These are phyloP conservation scores for Penicillium odoratum DNA, from an alignment of 495 filamentous ascomycete genomes.

Conservation along the genomic window DNA sequence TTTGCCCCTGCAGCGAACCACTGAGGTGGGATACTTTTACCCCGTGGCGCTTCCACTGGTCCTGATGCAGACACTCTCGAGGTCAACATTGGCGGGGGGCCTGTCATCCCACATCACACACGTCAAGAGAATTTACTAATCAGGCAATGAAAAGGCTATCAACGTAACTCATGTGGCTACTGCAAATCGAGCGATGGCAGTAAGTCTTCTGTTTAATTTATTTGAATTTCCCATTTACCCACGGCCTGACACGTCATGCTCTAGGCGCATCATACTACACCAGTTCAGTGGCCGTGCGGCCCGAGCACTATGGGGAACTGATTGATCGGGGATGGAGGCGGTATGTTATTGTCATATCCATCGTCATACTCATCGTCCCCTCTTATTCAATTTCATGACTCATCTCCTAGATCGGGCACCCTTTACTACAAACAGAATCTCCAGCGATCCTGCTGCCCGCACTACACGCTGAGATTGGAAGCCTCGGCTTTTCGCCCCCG, in stretches of 20 bases:
- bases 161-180: slow-evolving; percentile 55
- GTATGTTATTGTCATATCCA: slow-evolving; percentile 36
- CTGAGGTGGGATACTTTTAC: slow-evolving; percentile 31
- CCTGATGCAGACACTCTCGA: slow-evolving; percentile 15
- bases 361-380: neutral
- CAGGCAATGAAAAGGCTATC: slow-evolving; percentile 40
- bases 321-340: slow-evolving; percentile 90
- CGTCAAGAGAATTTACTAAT: slow-evolving; percentile 11
- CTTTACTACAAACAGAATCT: slow-evolving; percentile 92
- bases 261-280: slow-evolving; percentile 85
- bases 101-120: slow-evolving; percentile 8
- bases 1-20: slow-evolving; percentile 33
- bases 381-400: slow-evolving; percentile 13
- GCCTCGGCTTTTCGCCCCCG: slow-evolving; percentile 66
- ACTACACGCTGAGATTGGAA: slow-evolving; percentile 88
- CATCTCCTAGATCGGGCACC: slow-evolving; percentile 60
- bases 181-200: slow-evolving; percentile 55
- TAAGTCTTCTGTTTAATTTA: slow-evolving; percentile 32
- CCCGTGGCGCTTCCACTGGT: slow-evolving; percentile 47
- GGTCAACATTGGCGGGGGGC: slow-evolving; percentile 13
- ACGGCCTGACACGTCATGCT: slow-evolving; percentile 23
- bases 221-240: neutral
- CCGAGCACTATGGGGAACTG: slow-evolving; percentile 75
- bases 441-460: slow-evolving; percentile 83
- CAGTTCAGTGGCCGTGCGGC: slow-evolving; percentile 63